Base-by-base conservation (phyloP, 768 basidiomycete species). In the Phanerochaete carnosa region DNA sequence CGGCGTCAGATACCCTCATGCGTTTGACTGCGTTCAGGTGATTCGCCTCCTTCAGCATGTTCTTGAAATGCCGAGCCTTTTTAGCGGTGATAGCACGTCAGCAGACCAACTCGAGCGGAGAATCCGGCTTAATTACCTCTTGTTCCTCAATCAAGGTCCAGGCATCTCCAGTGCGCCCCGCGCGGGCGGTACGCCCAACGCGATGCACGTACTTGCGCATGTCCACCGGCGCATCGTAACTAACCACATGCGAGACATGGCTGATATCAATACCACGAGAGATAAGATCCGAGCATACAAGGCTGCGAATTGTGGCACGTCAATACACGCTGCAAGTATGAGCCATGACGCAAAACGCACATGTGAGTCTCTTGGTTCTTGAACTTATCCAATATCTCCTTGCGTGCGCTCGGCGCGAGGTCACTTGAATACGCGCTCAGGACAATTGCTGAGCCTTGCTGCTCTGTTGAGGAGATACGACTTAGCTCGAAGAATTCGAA, bases 121-220 rank as follows among this genome's bases (percentile, higher is more conserved):
- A 22, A 22, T 23, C 23, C 22, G 5, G 15, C 7, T 8, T 1
- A 13, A 76, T 43, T 39, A 88, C 91, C 81, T 94, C 92, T 70
- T 97, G 95, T 70, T 94, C 90, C 77, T 98, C 97, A 7, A 98
- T 92, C 66, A 98, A 74, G 1, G 90, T 91, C 96, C 96, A 99
- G 1, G 95, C 95, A 64, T 90, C 84, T 6, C 97, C 97, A 23
- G 76, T 75, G 49, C 90, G 80, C 8, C 97, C 97, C 2, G 97
- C 97, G 54, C 97, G 83, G 2, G 97, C 97, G 5, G 97, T 98
- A 46, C 97, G 83, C 23, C 97, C 97, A 9, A 95, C 96, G 56
- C 97, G 89, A 73, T 99, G 97, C 12, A 99, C 92, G 69, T 99
- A 99, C 73, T 98, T 98, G 54, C 94, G 84, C 85, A 98, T 95